Evolutionary conservation across 2,329 filamentous ascomycete species (phyloP).

Genomic region (Colletotrichum somersetense): DNA sequence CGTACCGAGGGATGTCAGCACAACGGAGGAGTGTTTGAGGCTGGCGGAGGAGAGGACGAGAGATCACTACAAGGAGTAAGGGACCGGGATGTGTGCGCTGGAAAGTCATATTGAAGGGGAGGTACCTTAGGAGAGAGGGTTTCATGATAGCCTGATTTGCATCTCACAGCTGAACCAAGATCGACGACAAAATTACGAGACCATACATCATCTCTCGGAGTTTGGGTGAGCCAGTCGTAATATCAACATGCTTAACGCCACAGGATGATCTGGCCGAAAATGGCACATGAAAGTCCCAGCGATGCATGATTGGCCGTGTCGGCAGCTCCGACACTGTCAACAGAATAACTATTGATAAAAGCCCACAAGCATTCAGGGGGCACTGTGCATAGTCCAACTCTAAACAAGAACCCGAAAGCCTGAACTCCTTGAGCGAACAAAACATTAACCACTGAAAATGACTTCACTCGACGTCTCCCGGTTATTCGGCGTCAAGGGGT

Average conservation of each 20-base stretch:
- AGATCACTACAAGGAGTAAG: conserved; percentile 3
- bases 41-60: neutral
- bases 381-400: neutral
- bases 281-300: neutral
- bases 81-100: neutral
- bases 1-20: conserved; percentile 56
- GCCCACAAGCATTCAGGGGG: neutral
- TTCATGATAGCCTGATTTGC: neutral
- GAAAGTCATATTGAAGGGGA: neutral
- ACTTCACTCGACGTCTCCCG: conserved; percentile 19
- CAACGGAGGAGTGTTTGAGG: conserved; percentile 44
- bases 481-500: conserved; percentile 48
- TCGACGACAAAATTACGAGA: neutral
- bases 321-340: neutral
- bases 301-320: neutral
- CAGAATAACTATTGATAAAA: neutral
- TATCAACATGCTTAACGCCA: neutral
- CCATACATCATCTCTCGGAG: no score
- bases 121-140: neutral
- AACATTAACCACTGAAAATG: neutral
- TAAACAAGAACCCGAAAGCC: neutral
- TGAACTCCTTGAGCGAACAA: neutral
- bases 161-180: neutral
- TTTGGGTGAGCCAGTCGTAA: neutral
- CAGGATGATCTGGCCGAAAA: neutral